phyloP scores from a whole-genome alignment of 306 rosid genomes.

The Fragaria nilgerrensis region DNA sequence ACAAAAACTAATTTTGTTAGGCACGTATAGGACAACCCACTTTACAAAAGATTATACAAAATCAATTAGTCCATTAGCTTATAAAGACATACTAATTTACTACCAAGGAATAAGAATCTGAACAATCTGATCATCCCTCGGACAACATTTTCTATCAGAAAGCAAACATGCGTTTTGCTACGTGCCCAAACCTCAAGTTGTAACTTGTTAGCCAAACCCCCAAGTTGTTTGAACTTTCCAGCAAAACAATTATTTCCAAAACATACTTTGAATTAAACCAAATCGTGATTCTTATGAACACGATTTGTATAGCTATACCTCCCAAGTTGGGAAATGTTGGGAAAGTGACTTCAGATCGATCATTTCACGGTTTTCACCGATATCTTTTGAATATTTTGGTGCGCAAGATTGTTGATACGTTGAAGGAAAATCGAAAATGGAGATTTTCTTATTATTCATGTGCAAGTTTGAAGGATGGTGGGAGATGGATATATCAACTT shows the following conservation, averaged over 20 bases:
- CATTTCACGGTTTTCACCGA: neutral
- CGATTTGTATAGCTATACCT: neutral
- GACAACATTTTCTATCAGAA: neutral
- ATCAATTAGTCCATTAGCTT: conserved; percentile 10
- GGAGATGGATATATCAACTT: neutral
- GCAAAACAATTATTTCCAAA: neutral
- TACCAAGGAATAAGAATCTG: neutral
- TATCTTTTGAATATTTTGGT: neutral
- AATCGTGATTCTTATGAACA: neutral
- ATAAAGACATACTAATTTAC: neutral
- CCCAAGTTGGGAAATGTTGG: conserved; percentile 5
- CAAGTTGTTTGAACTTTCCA: neutral
- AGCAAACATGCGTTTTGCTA: neutral
- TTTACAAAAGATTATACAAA: conserved; percentile 15
- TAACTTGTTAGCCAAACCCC: neutral
- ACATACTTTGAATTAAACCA: neutral
- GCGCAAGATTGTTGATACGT: neutral
- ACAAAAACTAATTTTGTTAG: conserved; percentile 3
- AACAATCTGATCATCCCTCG: neutral
- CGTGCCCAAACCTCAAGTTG: neutral
- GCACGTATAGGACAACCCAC: conserved; percentile 8
- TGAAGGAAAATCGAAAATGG: neutral
- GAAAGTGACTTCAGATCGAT: conserved; percentile 1
- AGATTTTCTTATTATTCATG: neutral
- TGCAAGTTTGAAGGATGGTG: neutral